Evolutionary conservation across 495 filamentous ascomycete species (phyloP).

Genomic region (Neurospora sp.): DNA sequence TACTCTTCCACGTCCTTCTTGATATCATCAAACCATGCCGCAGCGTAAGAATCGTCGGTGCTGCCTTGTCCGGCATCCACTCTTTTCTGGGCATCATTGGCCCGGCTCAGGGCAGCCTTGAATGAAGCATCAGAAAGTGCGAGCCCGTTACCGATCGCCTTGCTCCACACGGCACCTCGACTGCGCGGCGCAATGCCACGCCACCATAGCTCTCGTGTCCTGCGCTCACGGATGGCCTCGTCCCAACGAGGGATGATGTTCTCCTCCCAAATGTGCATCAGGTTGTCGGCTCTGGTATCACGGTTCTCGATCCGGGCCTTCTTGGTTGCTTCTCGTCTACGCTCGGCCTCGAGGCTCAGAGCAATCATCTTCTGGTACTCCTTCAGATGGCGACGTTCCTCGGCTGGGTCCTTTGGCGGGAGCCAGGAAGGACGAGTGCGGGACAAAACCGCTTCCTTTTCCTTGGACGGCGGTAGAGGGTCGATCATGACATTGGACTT

Average conservation of each 20-base stretch:
- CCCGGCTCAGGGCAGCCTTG: conserved; percentile 65
- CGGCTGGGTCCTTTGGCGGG: conserved; percentile 84
- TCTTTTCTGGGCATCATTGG: conserved; percentile 53
- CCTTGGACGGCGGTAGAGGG: conserved; percentile 86
- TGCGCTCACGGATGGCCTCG: conserved; percentile 55
- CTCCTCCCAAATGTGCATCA: conserved; percentile 75
- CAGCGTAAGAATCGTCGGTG: conserved; percentile 35
- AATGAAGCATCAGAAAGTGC: conserved; percentile 66
- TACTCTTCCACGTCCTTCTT: conserved; percentile 52
- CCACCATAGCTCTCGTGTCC: conserved; percentile 91
- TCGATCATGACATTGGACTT: conserved; percentile 93
- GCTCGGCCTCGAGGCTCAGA: conserved; percentile 58
- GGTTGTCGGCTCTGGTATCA: conserved; percentile 54
- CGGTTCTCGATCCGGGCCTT: conserved; percentile 37
- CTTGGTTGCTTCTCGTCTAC: conserved; percentile 41
- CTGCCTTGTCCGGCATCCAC: conserved; percentile 30
- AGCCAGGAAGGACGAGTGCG: conserved; percentile 91
- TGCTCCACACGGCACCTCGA: conserved; percentile 75
- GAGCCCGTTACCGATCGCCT: conserved; percentile 84
- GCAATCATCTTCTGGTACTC: conserved; percentile 95
- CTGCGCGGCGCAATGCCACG: conserved; percentile 70
- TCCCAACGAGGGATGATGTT: conserved; percentile 84
- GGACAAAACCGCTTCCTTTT: conserved; percentile 88
- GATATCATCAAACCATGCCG: conserved; percentile 57
- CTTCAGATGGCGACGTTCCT: conserved; percentile 82